Evolutionary conservation across 257 asterid genomes (phyloP), one percentile per base, ranked within the genome.

Genomic region (Thymus mandschuricus): DNA sequence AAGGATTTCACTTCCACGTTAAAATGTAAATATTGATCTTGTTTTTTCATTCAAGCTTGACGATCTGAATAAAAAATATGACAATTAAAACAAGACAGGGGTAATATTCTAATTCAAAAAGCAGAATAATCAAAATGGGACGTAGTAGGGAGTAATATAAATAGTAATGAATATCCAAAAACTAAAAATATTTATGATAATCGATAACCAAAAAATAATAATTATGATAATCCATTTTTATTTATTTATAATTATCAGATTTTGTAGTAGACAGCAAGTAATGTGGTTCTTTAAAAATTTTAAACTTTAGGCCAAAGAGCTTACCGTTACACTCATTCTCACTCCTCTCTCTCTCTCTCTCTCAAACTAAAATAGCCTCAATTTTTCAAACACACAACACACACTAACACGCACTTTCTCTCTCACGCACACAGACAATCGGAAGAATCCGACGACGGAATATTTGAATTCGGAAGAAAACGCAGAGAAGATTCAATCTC

Each of bases 371-470:
- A 60, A 63, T 43, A 51, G 61, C 61, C 62, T 46, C 57, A 58
- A 49, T 15, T 71, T 71, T 35, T 28, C 21, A 76, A 76, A 38
- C 68, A 58, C 69, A 28, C 29, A 44, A 33, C 64, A 55, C 48
- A 45, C 76, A 72, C 79, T 60, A 46, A 56, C 52, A n/a, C 64
- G 8, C 45, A 48, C 70, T 60, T 50, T 72, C 71, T 76, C 76
- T 76, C 84, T 44, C 86, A 52, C 78, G 41, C 41, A 27, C 73
- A 45, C 35, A 40, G 76, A 50, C 60, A 65, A 60, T 49, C 62
- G 30, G 28, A 58, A 51, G 63, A 64, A 56, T 68, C 64, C 70
- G 79, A 69, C 67, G 59, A 60, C 73, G 40, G 59, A 56, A 51
- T 38, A 38, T 38, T 38, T 38, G 66, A 59, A 57, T 61, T 12